Evolutionary conservation across 768 basidiomycete species (phyloP).

Genomic region (Podaxis sp.): DNA sequence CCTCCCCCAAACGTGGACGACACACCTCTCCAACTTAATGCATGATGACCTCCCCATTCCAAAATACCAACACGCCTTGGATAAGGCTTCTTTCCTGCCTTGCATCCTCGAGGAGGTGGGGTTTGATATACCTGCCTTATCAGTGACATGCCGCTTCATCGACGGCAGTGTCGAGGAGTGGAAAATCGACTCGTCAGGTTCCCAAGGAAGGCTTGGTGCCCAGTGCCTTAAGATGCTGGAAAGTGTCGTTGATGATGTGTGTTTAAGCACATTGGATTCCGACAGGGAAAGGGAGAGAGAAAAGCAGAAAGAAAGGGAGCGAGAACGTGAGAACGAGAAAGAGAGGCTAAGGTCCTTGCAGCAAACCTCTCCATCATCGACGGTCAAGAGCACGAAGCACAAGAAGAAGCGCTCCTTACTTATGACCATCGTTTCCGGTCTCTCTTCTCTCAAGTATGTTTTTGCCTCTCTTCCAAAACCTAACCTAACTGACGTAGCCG

Average conservation of each 20-base stretch:
- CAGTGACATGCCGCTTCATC: conserved; percentile 50
- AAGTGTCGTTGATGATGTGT: conserved; percentile 48
- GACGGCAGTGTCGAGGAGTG: conserved; percentile 52
- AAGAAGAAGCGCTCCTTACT: conserved; percentile 70
- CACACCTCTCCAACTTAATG: conserved; percentile 46
- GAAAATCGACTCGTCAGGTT: conserved; percentile 17
- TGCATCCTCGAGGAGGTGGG: conserved; percentile 53
- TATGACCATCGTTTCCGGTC: conserved; percentile 42
- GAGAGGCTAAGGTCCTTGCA: conserved; percentile 19
- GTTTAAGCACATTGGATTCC: conserved; percentile 39
- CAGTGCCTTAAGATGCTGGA: conserved; percentile 36
- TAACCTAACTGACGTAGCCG: conserved; percentile 1
- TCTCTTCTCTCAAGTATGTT: conserved; percentile 46
- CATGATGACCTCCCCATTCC: conserved; percentile 52
- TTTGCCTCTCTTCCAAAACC: conserved; percentile 2
- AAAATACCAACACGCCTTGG: conserved; percentile 49
- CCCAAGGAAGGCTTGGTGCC: conserved; percentile 24
- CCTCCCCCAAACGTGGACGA: conserved; percentile 49
- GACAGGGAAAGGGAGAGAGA: conserved; percentile 30
- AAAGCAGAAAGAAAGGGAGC: conserved; percentile 23
- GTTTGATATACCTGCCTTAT: conserved; percentile 48
- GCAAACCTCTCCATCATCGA: conserved; percentile 19
- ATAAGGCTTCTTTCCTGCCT: conserved; percentile 54
- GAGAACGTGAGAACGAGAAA: conserved; percentile 26
- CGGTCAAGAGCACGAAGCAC: conserved; percentile 41